Base-by-base conservation (phyloP, 257 asterid species). In the Primulina eburnea region DNA sequence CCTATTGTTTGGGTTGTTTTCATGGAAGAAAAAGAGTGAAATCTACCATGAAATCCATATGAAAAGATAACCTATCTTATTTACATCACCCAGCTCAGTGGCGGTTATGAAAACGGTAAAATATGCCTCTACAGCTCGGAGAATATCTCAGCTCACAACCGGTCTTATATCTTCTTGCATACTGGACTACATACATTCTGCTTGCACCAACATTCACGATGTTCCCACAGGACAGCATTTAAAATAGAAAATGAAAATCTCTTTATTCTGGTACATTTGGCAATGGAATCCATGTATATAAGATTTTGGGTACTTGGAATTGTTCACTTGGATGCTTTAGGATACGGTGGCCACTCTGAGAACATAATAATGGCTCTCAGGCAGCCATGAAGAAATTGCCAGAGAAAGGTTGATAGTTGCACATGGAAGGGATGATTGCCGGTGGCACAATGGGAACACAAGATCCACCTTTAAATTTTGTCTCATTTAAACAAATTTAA, bases 401-500 rank as follows among this genome's bases (percentile, higher is more conserved):
- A 37, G 16, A 9, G 34, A 47, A 60, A 61, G 12, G 61, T 26
- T 50, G 62, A 9, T 17, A 68, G 17, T 55, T 55, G 60, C 60
- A 62, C 52, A 26, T 63, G 65, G 53, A 75, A 62, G 28, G 40
- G 9, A 53, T 33, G 52, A 8, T 33, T 0, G 21, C 55, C 32
- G 12, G 9, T 37, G 43, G 10, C 17, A 67, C 62, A 20, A 64
- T 40, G 30, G n/a, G 50, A 70, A 26, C 37, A 34, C 38, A 35
- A 63, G 37, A 26, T 18, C 35, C 20, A 62, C 60, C 71, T 11
- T 29, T 16, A 17, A 10, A n/a, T 20, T 56, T 37, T 5, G 72
- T 62, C 57, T 67, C 43, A 70, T 50, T 50, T 20, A 52, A 30
- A 69, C 50, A 64, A 57, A 57, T 68, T 57, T 11, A 65, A 11